These are phyloP conservation scores for Floccularia luteovirens DNA, from an alignment of 768 basidiomycete genomes.

Conservation along the genomic window DNA sequence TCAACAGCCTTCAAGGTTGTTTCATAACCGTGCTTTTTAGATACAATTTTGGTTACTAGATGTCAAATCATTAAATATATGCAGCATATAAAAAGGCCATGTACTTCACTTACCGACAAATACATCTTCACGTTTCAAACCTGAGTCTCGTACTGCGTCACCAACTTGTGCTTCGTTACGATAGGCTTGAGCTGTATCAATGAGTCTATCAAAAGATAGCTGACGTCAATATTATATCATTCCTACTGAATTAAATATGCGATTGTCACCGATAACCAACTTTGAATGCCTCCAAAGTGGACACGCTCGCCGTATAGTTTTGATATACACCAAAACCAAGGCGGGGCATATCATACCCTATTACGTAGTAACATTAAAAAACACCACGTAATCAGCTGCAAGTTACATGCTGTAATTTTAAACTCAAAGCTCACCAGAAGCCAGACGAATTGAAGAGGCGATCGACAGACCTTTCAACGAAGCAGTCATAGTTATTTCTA, in stretches of 20 bases:
- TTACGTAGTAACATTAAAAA: too few relatives aligned
- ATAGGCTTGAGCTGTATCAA: slow-evolving; percentile 55
- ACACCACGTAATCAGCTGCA: not conserved
- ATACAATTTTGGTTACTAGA: slow-evolving; percentile 59
- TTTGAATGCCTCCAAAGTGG: slow-evolving; percentile 46
- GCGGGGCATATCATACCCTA: slow-evolving; percentile 42
- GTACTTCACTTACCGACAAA: slow-evolving; percentile 53
- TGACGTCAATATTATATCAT: not conserved
- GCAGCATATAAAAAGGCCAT: not conserved
- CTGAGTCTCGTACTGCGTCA: slow-evolving; percentile 38
- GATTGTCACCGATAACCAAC: slow-evolving; percentile 47
- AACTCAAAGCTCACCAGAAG: not conserved
- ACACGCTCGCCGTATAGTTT: slow-evolving; percentile 38
- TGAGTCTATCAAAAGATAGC: slow-evolving; percentile 27
- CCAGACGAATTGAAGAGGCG: not conserved
- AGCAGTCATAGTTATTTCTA: too few relatives aligned
- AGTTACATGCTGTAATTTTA: not conserved
- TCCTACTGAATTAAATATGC: not conserved
- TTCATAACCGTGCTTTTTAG: slow-evolving; percentile 56
- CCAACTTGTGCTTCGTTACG: slow-evolving; percentile 45
- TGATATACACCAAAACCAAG: slow-evolving; percentile 59
- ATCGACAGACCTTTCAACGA: too few relatives aligned
- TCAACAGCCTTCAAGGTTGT: slow-evolving; percentile 51
- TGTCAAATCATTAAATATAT: slow-evolving; percentile 1
- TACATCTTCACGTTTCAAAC: slow-evolving; percentile 36